Evolutionary conservation across 371 early-diverging fungal genomes (phyloP), one percentile per base, ranked within the genome.

Genomic region (Circinella minor): DNA sequence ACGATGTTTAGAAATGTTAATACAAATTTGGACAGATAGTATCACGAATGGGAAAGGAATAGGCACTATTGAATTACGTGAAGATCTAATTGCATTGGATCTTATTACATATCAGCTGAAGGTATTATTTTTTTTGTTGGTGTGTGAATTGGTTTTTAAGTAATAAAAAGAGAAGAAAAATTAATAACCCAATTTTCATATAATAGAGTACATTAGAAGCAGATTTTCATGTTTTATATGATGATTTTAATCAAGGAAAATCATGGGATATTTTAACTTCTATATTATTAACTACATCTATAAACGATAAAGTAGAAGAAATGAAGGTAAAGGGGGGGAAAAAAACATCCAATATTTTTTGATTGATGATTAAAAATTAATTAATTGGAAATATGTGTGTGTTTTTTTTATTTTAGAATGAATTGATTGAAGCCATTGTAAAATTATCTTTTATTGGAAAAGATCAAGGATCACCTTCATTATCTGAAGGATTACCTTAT

Each of bases 401-500:
- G 39, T 39, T 39, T 4, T 39, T 6, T 39, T 6, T 43, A 18
- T 54, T 37, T 1, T 51, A 51, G 88, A 74, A 74, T 48, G 77
- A 84, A 8, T 73, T 88, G 34, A 77, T 85, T 10, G 72, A 81
- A 7, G 65, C 74, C 47, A 65, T 86, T 47, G 81, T 77, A 18
- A 82, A 86, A 49, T 60, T 88, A 10, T 80, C 69, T 4, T 86
- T 82, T 74, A 77, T 85, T 34, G 89, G 88, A 27, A 85, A 80
- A 54, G 79, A 77, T 46, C 76, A 72, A 36, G 64, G 78, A 18
- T 79, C 84, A 48, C 83, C 84, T n/a, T 75, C 81, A 15, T 69
- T 75, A 4, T 72, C 86, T 7, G 86, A 86, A 48, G 85, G 84
- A 14, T 75, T 85, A 1, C 89, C 89, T 0, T 88, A 88, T 70